phyloP scores from a whole-genome alignment of 331 rosid species.

The Acacia pycnantha region DNA sequence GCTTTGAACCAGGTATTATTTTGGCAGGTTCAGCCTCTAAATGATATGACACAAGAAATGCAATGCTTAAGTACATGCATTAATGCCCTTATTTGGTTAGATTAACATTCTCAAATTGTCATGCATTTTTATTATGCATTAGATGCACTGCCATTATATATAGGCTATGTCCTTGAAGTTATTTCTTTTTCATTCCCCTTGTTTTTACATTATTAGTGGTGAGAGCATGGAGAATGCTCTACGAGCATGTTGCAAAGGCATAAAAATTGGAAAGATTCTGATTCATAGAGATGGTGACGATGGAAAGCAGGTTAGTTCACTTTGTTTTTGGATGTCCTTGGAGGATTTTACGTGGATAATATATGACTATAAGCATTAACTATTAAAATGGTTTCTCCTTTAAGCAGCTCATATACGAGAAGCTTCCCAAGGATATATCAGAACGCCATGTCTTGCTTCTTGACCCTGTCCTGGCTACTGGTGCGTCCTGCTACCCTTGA shows the following conservation, averaged over 20 bases:
- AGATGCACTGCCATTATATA: not conserved
- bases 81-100: slow-evolving; percentile 1
- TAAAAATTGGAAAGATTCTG: slow-evolving; percentile 94
- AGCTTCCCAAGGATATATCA: slow-evolving; percentile 94
- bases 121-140: not conserved
- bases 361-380: slow-evolving; percentile 12
- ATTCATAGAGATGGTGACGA: slow-evolving; percentile 96
- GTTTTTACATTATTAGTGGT: slow-evolving; percentile 58
- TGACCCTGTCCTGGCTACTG: slow-evolving; percentile 98
- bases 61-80: not conserved
- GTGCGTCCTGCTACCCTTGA: slow-evolving; percentile 36
- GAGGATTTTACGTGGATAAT: not conserved
- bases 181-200: slow-evolving; percentile 6
- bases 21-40: slow-evolving; percentile 25
- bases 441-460: slow-evolving; percentile 98
- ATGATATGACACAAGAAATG: slow-evolving; percentile 14
- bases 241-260: slow-evolving; percentile 98
- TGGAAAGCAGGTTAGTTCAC: slow-evolving; percentile 73
- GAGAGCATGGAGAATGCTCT: slow-evolving; percentile 99
- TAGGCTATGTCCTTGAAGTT: slow-evolving; percentile 3
- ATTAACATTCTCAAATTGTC: slow-evolving; percentile 23
- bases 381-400: slow-evolving; percentile 25
- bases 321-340: not conserved
- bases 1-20: slow-evolving; percentile 57
- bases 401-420: slow-evolving; percentile 91